Evolutionary conservation across 176 grass and related monocot genomes (phyloP), one percentile per base, ranked within the genome.

Genomic region (Cenchrus americanus): DNA sequence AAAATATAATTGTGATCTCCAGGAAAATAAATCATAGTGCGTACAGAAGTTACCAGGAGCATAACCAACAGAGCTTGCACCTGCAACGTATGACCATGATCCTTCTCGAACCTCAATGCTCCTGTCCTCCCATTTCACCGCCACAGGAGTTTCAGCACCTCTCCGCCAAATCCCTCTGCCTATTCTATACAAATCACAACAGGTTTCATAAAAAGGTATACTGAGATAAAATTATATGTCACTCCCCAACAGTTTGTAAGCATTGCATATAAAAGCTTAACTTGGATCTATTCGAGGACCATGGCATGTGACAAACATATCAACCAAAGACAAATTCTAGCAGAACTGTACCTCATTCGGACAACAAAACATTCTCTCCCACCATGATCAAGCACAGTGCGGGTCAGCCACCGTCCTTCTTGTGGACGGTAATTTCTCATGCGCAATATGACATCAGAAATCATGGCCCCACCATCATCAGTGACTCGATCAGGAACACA

Each of bases 91-190:
- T 24, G 87, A 93, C 96, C 96, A 98, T 81, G 93, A 87, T 62
- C 96, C 96, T 93, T 95, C 92, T 54, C 91, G 84, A 70, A 98
- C 72, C 85, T 98, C 91, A 84, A 93, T 93, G 77, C 83, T 86
- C 77, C 93, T 93, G 15, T 98, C 93, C 76, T 95, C 96, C 82
- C 85, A 88, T 88, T 95, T 95, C 49, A 98, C 86, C 3, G 87
- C 84, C 74, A 80, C 75, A 9, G 93, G 96, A 87, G 87, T 93
- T 90, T 98, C 96, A 86, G 91, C 92, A 68, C 96, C 89, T 83
- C 96, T 91, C 62, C 89, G 80, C 96, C 93, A 98, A 83, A 98
- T 93, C 79, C 96, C 93, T 93, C 89, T 95, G 66, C 96, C 96
- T 95, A 98, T 70, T 90, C 96, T 98, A 90, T 85, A 98, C 47